Conservation (phyloP, 257 asterid genomes). For the Jacaranda copaia region DNA sequence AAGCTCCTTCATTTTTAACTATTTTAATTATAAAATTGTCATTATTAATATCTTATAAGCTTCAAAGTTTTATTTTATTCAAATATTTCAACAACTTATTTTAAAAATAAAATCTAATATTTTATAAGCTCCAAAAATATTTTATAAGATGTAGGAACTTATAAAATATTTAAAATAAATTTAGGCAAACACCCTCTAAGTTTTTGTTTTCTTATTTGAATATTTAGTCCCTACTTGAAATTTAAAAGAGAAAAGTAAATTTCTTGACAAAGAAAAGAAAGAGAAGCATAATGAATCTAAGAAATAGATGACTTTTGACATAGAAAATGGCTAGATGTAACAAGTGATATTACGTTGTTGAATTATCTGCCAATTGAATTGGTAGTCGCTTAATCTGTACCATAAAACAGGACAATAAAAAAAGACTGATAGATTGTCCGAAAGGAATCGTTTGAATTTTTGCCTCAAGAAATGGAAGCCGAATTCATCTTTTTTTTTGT, state of each 20-base stretch:
- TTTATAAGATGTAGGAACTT: too few species aligned
- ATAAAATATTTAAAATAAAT: too few species aligned
- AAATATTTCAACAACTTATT: too few species aligned
- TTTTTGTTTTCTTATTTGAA: conserved; percentile 20
- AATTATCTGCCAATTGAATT: conserved; percentile 36
- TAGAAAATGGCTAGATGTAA: conserved; percentile 21
- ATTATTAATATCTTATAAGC: too few species aligned
- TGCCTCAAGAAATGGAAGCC: conserved; percentile 19
- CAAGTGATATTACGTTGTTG: conserved; percentile 9
- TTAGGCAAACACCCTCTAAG: too few species aligned
- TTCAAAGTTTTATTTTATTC: too few species aligned
- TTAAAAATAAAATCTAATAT: too few species aligned
- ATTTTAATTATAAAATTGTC: too few species aligned
- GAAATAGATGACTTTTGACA: conserved; percentile 15
- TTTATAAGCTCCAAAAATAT: too few species aligned
- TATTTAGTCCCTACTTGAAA: conserved; percentile 25
- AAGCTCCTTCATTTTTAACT: too few species aligned
- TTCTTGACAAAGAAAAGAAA: conserved; percentile 26
- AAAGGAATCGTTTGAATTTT: conserved; percentile 29
- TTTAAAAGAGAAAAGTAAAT: background rate
- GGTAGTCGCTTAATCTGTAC: conserved; percentile 14
- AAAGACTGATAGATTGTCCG: conserved; percentile 10
- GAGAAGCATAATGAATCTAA: background rate
- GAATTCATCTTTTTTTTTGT: background rate
- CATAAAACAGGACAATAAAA: conserved; percentile 11